A percentile compares a stretch with the other conserved stretches of the same genome.
phyloP scores from a whole-genome alignment of 2,329 filamentous ascomycete species.

The Beauveria caledonica region DNA sequence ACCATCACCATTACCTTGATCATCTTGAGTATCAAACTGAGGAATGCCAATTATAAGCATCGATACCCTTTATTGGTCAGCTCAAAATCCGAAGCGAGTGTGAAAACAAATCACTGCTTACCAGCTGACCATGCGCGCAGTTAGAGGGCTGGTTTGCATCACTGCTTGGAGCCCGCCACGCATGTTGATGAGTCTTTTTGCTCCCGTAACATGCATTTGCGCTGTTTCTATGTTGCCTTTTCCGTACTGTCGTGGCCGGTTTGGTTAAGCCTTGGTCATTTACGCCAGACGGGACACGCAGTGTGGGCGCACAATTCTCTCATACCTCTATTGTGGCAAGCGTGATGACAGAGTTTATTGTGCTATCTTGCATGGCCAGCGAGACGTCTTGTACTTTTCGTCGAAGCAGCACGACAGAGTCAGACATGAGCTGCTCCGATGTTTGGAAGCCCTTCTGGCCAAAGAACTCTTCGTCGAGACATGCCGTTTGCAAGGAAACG shows the following conservation, averaged over 20 bases:
- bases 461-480: slow-evolving; percentile 43
- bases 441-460: slow-evolving; percentile 44
- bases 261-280: neutral
- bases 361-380: slow-evolving; percentile 44
- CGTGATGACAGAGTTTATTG: slow-evolving; percentile 49
- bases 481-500: slow-evolving; percentile 51
- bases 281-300: neutral
- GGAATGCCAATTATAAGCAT: slow-evolving; percentile 44
- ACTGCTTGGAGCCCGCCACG: slow-evolving; percentile 43
- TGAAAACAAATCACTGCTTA: slow-evolving; percentile 21
- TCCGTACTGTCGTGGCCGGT: slow-evolving; percentile 33
- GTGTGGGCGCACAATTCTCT: neutral
- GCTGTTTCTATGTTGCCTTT: slow-evolving; percentile 40
- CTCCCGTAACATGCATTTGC: slow-evolving; percentile 40
- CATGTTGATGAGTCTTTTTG: slow-evolving; percentile 39
- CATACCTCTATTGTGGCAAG: slow-evolving; percentile 49
- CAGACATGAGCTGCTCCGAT: slow-evolving; percentile 48
- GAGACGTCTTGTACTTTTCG: slow-evolving; percentile 38
- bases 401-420: slow-evolving; percentile 45
- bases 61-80: slow-evolving; percentile 39
- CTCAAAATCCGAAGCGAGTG: neutral
- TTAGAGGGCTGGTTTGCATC: slow-evolving; percentile 41
- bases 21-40: slow-evolving; percentile 45
- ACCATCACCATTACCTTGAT: slow-evolving; percentile 38
- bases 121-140: slow-evolving; percentile 48